Evolutionary conservation across 768 basidiomycete species (phyloP).

Genomic region (Dentipellis sp.): DNA sequence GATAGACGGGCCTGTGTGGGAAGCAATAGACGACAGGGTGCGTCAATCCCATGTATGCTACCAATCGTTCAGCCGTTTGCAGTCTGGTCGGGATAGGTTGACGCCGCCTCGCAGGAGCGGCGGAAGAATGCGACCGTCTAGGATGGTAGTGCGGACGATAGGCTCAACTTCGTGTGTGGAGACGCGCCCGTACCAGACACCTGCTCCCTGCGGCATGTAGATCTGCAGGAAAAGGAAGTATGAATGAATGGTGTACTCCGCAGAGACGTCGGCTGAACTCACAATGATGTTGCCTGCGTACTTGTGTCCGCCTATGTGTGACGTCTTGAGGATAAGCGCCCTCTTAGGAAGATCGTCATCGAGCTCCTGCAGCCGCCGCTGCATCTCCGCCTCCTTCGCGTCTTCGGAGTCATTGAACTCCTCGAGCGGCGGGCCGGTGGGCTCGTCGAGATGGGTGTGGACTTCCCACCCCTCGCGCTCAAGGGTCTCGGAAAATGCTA

Average conservation of each 20-base stretch:
- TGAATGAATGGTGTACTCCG: background rate
- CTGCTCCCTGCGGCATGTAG: constrained; percentile 76
- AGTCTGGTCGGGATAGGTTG: constrained; percentile 65
- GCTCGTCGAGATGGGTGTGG: constrained; percentile 64
- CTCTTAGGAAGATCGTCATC: constrained; percentile 48
- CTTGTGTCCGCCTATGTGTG: constrained; percentile 90
- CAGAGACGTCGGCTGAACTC: constrained; percentile 19
- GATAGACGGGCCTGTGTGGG: background rate
- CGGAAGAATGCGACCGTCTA: constrained; percentile 76
- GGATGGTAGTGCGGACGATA: constrained; percentile 81
- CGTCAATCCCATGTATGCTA: constrained; percentile 20
- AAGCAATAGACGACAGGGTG: background rate
- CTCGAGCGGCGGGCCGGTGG: constrained; percentile 49
- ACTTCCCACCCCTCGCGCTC: constrained; percentile 66
- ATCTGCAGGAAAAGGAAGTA: constrained; percentile 38
- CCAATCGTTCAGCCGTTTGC: constrained; percentile 66
- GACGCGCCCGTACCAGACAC: constrained; percentile 92
- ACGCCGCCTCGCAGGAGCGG: constrained; percentile 81
- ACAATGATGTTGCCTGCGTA: constrained; percentile 90
- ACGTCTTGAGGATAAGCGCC: constrained; percentile 78
- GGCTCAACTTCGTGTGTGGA: constrained; percentile 82
- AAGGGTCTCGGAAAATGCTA: constrained; percentile 57
- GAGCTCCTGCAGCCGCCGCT: constrained; percentile 35
- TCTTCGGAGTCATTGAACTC: constrained; percentile 40
- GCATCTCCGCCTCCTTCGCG: constrained; percentile 47